Evolutionary conservation across 371 early-diverging fungal species (phyloP).

Genomic region (Mucor sp.): DNA sequence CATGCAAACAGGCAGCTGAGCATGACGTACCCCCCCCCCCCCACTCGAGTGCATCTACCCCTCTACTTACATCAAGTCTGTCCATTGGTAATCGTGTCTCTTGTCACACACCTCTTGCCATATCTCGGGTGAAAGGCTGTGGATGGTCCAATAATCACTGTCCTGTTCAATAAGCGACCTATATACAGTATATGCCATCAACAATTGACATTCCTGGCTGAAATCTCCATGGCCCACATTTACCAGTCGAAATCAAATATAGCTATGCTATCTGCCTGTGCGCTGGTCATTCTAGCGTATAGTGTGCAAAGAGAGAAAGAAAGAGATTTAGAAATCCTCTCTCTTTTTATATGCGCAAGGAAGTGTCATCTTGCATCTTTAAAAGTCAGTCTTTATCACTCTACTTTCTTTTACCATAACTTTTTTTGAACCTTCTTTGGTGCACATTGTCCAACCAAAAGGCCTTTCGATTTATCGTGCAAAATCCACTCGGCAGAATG

Average conservation of each 20-base stretch:
- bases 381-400: background rate
- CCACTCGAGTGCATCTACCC: background rate
- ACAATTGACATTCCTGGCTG: background rate
- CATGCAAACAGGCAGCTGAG: background rate
- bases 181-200: background rate
- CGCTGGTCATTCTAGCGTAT: background rate
- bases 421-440: background rate
- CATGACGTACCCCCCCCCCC: no score
- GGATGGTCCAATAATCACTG: constrained; percentile 66
- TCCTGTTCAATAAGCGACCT: constrained; percentile 78
- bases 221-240: background rate
- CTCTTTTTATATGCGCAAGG: background rate
- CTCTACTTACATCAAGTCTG: constrained; percentile 66
- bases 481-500: background rate
- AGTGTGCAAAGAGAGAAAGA: background rate
- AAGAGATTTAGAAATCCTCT: background rate
- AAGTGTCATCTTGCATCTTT: background rate
- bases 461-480: background rate
- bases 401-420: background rate
- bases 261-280: constrained; percentile 28
- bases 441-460: constrained; percentile 6
- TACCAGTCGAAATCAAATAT: constrained; percentile 82
- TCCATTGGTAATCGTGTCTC: constrained; percentile 58
- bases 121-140: constrained; percentile 43
- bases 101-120: constrained; percentile 30